phyloP scores from a whole-genome alignment of 2,329 filamentous ascomycete species.

The Colletotrichum sp. region DNA sequence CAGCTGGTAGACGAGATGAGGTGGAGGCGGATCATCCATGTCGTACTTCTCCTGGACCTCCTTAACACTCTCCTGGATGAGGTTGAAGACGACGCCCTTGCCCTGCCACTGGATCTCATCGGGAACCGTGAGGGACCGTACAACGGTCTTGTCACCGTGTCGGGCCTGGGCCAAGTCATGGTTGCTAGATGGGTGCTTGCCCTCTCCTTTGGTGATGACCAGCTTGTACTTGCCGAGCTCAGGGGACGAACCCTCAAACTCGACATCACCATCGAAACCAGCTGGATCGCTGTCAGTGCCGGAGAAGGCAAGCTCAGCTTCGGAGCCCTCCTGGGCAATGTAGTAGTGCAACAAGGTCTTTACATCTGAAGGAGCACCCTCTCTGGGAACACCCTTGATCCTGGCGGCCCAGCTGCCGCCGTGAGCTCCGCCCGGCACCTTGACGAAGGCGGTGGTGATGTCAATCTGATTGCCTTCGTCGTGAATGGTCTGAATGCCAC shows the following conservation, averaged over 20 bases:
- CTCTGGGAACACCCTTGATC: slow-evolving; percentile 80
- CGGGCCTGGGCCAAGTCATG: slow-evolving; percentile 73
- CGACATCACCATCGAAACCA: slow-evolving; percentile 66
- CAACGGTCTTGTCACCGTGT: slow-evolving; percentile 76
- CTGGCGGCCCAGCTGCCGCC: slow-evolving; percentile 93
- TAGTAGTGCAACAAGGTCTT: slow-evolving; percentile 86
- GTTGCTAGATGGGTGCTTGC: slow-evolving; percentile 64
- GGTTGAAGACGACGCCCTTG: slow-evolving; percentile 67
- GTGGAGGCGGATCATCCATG: slow-evolving; percentile 73
- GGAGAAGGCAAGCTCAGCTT: slow-evolving; percentile 64
- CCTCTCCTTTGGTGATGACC: slow-evolving; percentile 73
- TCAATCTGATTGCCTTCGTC: slow-evolving; percentile 89
- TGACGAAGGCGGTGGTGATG: slow-evolving; percentile 92
- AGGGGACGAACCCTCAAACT: slow-evolving; percentile 71
- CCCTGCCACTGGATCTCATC: slow-evolving; percentile 82
- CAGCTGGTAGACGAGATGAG: slow-evolving; percentile 85
- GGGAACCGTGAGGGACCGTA: slow-evolving; percentile 72
- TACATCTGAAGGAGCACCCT: slow-evolving; percentile 68
- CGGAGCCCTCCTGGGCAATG: slow-evolving; percentile 77
- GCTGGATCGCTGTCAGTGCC: slow-evolving; percentile 49
- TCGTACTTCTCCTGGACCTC: slow-evolving; percentile 54
- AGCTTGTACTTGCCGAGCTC: slow-evolving; percentile 82
- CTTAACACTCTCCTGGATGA: slow-evolving; percentile 56
- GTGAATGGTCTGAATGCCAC: slow-evolving; percentile 88
- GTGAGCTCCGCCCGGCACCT: slow-evolving; percentile 82